A percentile compares a stretch with the other conserved stretches of the same genome.
phyloP scores from a whole-genome alignment of 2,329 filamentous ascomycete genomes.

The Pseudogymnoascus sp. region DNA sequence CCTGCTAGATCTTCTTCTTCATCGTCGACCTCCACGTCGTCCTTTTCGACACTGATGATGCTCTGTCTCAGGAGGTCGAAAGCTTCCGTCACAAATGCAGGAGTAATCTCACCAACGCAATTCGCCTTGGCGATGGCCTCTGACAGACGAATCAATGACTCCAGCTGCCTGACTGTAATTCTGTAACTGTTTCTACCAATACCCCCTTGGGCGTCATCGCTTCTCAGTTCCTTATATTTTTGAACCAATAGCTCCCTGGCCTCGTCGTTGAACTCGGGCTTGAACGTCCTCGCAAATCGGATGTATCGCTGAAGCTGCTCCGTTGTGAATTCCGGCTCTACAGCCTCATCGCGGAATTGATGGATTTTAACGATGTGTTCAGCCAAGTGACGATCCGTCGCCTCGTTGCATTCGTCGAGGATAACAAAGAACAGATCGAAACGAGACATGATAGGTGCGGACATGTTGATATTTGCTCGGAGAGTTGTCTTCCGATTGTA shows the following conservation, averaged over 20 bases:
- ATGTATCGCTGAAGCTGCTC: slow-evolving; percentile 97
- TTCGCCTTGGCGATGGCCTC: slow-evolving; percentile 99
- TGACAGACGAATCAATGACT: slow-evolving; percentile 88
- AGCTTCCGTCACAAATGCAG: slow-evolving; percentile 81
- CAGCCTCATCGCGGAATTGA: slow-evolving; percentile 82
- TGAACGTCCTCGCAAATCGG: slow-evolving; percentile 89
- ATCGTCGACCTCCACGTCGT: slow-evolving; percentile 89
- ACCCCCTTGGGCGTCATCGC: slow-evolving; percentile 88
- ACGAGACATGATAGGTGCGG: slow-evolving; percentile 96
- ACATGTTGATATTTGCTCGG: slow-evolving; percentile 96
- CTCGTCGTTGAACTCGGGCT: slow-evolving; percentile 82
- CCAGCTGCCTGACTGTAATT: slow-evolving; percentile 92
- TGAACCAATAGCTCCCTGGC: slow-evolving; percentile 78
- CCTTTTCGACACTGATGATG: slow-evolving; percentile 96
- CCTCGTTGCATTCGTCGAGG: slow-evolving; percentile 91
- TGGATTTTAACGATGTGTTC: slow-evolving; percentile 93
- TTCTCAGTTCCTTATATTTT: slow-evolving; percentile 90
- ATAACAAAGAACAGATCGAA: slow-evolving; percentile 99
- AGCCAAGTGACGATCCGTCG: slow-evolving; percentile 80
- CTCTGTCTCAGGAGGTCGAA: slow-evolving; percentile 85
- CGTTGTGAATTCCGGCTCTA: slow-evolving; percentile 88
- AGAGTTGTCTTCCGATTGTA: slow-evolving; percentile 95
- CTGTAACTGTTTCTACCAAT: slow-evolving; percentile 92
- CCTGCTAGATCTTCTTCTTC: slow-evolving; percentile 52
- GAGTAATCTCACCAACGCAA: slow-evolving; percentile 81